Evolutionary conservation across 352 stramenopile species (phyloP).

Genomic region (Phytopythium sindhum): DNA sequence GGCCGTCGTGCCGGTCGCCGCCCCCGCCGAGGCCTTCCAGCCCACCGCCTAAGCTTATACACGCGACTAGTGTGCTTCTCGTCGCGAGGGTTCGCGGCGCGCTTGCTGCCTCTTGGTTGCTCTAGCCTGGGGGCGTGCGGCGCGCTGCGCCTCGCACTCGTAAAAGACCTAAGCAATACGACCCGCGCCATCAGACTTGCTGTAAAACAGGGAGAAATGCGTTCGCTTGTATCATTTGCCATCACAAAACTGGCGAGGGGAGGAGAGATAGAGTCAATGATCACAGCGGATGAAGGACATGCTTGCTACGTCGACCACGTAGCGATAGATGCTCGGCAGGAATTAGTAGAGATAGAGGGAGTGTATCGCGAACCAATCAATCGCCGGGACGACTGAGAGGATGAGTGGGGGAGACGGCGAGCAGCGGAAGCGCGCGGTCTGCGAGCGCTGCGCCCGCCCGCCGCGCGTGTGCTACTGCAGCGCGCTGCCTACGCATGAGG

Average conservation of each 20-base stretch:
- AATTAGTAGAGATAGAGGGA: too few species aligned
- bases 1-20: slow-evolving; percentile 37
- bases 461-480: slow-evolving; percentile 57
- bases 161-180: not conserved
- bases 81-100: not conserved
- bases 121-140: too few species aligned
- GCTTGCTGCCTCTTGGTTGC: not conserved
- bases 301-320: too few species aligned
- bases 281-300: too few species aligned
- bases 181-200: slow-evolving; percentile 10
- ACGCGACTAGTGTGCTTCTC: slow-evolving; percentile 2
- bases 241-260: not conserved
- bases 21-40: slow-evolving; percentile 37
- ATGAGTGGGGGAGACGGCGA: not conserved
- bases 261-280: too few species aligned
- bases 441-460: slow-evolving; percentile 39
- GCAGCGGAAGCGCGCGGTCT: slow-evolving; percentile 27
- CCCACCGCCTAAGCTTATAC: slow-evolving; percentile 41
- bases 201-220: not conserved
- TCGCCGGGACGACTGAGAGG: not conserved
- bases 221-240: not conserved
- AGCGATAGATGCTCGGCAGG: too few species aligned
- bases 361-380: not conserved
- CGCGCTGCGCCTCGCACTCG: too few species aligned
- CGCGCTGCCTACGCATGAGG: slow-evolving; percentile 22